Evolutionary conservation across 257 asterid genomes (phyloP).

Genomic region (Solanum sejunctum): DNA sequence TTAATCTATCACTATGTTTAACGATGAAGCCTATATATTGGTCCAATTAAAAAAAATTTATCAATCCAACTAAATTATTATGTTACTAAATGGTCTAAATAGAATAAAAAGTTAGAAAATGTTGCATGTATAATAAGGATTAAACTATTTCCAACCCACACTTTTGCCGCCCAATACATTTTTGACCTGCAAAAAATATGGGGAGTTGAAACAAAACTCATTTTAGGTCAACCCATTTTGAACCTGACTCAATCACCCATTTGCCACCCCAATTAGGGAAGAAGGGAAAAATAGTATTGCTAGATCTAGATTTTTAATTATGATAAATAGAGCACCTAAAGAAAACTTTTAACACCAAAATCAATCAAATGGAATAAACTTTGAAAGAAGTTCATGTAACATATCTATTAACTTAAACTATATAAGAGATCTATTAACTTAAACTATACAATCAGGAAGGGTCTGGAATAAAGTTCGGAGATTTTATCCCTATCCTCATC

Average conservation of each 20-base stretch:
- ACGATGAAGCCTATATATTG: not conserved
- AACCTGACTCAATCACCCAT: not conserved
- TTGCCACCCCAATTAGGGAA: no score
- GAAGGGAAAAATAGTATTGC: not conserved
- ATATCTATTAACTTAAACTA: no score
- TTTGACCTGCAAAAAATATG: not conserved
- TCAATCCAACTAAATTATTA: not conserved
- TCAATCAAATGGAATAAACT: no score
- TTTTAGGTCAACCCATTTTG: not conserved
- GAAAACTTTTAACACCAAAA: no score
- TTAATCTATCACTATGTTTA: not conserved
- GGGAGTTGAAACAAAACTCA: accelerated
- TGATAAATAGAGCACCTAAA: no score
- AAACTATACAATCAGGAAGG: no score
- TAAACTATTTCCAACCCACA: not conserved
- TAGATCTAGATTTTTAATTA: not conserved
- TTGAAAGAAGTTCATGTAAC: no score
- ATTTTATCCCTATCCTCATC: not conserved
- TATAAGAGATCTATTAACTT: no score
- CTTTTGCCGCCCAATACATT: no score
- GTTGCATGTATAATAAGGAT: not conserved
- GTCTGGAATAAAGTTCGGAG: not conserved
- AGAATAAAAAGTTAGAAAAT: no score
- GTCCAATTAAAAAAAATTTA: no score
- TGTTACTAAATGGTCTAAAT: no score